Conservation (phyloP, 2,329 filamentous ascomycete species). For the Sporothrix protearum region DNA sequence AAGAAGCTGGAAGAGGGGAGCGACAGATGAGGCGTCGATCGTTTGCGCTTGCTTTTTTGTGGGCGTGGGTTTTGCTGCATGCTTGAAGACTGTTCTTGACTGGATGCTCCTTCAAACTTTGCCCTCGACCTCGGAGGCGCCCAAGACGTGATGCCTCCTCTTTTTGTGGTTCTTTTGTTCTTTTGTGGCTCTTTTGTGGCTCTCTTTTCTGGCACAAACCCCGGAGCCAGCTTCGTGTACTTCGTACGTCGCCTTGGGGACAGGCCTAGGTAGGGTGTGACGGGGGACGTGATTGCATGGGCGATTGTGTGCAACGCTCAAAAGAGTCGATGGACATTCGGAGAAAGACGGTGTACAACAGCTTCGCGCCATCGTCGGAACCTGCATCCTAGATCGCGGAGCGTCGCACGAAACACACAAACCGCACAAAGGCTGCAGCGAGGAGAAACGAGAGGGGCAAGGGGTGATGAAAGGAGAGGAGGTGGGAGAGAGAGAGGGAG, state of each 20-base stretch:
- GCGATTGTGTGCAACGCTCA: not conserved
- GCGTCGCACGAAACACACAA: not conserved
- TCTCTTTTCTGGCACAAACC: not conserved
- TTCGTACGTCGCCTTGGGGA: slow-evolving; percentile 2
- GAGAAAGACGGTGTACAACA: not conserved
- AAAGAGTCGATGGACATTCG: not conserved
- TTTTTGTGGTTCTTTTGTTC: not conserved
- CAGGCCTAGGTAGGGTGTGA: too few relatives aligned
- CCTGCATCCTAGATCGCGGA: not conserved
- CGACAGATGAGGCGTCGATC: not conserved
- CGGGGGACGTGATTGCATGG: not conserved
- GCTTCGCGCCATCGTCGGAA: not conserved
- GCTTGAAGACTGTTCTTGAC: not conserved
- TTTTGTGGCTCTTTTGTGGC: not conserved
- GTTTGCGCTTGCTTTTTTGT: slow-evolving; percentile 1
- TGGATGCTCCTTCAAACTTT: not conserved
- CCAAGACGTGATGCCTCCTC: not conserved
- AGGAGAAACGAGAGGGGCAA: not conserved
- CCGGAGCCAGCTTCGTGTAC: not conserved
- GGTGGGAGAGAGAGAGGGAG: not conserved
- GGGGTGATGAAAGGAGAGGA: not conserved
- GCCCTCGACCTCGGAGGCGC: not conserved
- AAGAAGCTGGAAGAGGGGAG: not conserved
- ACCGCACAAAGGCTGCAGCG: not conserved
- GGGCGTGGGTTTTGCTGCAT: not conserved